These are phyloP conservation scores for Carallia brachiata DNA, from an alignment of 345 rosid genomes.

Conservation along the genomic window DNA sequence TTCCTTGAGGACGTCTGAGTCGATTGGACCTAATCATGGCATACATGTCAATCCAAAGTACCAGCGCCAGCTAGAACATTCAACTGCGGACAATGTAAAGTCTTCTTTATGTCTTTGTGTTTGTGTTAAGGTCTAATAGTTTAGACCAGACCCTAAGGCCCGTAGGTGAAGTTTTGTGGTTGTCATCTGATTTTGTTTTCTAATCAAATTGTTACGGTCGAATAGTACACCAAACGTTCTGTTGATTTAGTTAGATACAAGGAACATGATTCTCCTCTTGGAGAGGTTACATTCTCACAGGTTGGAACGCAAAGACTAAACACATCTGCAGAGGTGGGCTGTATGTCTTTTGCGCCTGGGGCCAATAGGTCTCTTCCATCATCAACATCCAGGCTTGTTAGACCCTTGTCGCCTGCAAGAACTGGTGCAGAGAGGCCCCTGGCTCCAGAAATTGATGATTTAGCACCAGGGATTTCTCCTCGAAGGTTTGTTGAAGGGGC, in stretches of 20 bases:
- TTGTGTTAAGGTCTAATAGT: neutral
- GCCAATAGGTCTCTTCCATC: constrained; percentile 42
- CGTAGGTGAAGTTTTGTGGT: too few species aligned
- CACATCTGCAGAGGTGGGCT: constrained; percentile 37
- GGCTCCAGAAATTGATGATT: constrained; percentile 46
- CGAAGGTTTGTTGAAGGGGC: constrained; percentile 57
- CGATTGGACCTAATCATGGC: constrained; percentile 75
- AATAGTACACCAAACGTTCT: too few species aligned
- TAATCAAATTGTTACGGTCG: too few species aligned
- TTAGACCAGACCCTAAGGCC: neutral
- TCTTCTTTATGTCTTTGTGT: constrained; percentile 20
- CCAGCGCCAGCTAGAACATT: constrained; percentile 69
- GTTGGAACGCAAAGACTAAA: constrained; percentile 55
- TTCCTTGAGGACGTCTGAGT: constrained; percentile 59
- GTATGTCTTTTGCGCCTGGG: constrained; percentile 48
- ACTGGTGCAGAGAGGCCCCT: constrained; percentile 41
- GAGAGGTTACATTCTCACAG: constrained; percentile 42
- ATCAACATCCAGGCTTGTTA: constrained; percentile 42
- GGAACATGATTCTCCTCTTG: constrained; percentile 50
- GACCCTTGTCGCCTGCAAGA: constrained; percentile 40
- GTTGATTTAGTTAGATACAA: constrained; percentile 21
- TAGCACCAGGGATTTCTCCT: constrained; percentile 48
- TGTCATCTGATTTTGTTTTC: too few species aligned
- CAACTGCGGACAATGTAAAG: constrained; percentile 64
- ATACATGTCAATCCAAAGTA: constrained; percentile 99